phyloP scores from a whole-genome alignment of 768 basidiomycete genomes.

The Lactarius deliciosus region DNA sequence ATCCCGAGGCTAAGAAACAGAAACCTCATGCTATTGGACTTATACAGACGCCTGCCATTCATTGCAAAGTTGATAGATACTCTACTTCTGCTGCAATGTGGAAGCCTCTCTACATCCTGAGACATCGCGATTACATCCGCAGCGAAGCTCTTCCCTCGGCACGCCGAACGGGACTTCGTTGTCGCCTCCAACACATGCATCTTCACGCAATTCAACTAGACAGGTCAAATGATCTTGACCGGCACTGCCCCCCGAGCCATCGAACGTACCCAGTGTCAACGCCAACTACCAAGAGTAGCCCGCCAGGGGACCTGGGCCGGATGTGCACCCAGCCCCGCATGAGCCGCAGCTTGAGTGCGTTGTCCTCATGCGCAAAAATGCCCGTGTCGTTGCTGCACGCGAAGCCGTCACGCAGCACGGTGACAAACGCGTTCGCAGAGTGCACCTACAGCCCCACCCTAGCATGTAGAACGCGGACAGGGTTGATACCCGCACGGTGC shows the following conservation, averaged over 20 bases:
- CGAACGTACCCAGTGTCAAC: conserved; percentile 51
- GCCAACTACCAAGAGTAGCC: conserved; percentile 61
- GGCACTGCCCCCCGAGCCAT: conserved; percentile 38
- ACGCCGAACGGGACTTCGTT: conserved; percentile 57
- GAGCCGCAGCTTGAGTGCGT: conserved; percentile 58
- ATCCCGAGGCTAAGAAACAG: neutral
- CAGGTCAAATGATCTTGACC: conserved; percentile 34
- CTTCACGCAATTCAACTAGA: conserved; percentile 34
- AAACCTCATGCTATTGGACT: conserved; percentile 39
- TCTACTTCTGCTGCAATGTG: conserved; percentile 46
- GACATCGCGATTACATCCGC: conserved; percentile 47
- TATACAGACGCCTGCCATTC: conserved; percentile 54
- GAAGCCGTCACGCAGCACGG: conserved; percentile 46
- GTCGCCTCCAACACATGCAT: conserved; percentile 40
- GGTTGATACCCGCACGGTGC: conserved; percentile 58
- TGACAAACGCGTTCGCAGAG: conserved; percentile 43
- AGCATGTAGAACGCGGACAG: conserved; percentile 49
- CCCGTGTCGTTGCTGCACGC: conserved; percentile 69
- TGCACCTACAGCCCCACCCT: conserved; percentile 39
- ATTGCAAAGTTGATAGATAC: conserved; percentile 56
- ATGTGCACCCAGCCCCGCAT: conserved; percentile 56
- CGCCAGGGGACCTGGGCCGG: conserved; percentile 55
- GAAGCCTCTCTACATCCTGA: conserved; percentile 40
- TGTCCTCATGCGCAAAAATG: conserved; percentile 59
- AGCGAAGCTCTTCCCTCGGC: conserved; percentile 52